phyloP scores from a whole-genome alignment of 148 eudicot species.

The Rhododendron ovatum region DNA sequence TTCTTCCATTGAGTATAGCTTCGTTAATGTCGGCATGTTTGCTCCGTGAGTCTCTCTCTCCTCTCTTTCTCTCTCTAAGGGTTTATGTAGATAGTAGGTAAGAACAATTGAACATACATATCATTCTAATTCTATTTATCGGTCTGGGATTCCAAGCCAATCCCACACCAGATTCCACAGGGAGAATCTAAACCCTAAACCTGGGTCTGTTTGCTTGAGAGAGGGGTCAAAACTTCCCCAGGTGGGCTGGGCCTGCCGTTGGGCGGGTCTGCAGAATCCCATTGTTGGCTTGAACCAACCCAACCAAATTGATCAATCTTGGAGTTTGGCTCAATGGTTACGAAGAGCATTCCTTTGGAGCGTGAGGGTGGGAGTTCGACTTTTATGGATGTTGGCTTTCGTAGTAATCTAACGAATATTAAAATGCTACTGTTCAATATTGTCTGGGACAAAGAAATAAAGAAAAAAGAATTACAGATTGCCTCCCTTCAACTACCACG shows the following conservation, averaged over 20 bases:
- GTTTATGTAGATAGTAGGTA: too few species aligned
- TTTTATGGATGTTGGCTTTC: too few species aligned
- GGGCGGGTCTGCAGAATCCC: neutral
- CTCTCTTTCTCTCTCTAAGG: neutral
- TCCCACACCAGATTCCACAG: neutral
- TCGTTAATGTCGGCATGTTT: slow-evolving; percentile 77
- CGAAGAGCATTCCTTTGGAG: too few species aligned
- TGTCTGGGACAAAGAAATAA: neutral
- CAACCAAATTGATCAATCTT: neutral
- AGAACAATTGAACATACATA: too few species aligned
- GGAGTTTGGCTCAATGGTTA: too few species aligned
- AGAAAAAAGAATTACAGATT: neutral
- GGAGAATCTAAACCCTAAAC: neutral
- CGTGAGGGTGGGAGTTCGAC: too few species aligned
- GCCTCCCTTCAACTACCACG: neutral
- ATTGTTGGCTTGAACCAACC: neutral
- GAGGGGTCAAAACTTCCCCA: neutral
- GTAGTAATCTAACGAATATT: too few species aligned
- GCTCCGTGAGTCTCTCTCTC: neutral
- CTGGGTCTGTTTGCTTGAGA: neutral
- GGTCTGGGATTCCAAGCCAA: neutral
- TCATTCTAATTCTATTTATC: neutral
- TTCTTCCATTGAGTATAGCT: slow-evolving; percentile 70
- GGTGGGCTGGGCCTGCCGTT: neutral
- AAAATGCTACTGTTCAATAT: too few species aligned